Conservation (phyloP, 495 filamentous ascomycete species). For the Poronia punctata region DNA sequence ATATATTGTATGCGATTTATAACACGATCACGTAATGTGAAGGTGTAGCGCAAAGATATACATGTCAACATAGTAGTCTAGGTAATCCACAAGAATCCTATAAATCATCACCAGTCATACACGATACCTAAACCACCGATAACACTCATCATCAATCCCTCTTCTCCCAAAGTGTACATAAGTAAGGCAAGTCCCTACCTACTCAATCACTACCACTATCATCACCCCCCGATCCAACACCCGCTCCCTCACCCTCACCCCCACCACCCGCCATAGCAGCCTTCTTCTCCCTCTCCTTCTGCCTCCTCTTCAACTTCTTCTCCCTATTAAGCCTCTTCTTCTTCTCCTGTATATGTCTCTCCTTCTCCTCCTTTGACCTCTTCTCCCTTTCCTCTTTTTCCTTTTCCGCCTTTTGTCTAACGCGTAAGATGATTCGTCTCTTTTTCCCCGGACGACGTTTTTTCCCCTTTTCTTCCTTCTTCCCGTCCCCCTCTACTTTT, state of each 20-base stretch:
- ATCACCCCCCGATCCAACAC: neutral
- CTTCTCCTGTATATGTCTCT: conserved; percentile 46
- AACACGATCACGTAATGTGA: no score
- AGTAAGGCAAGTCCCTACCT: no score
- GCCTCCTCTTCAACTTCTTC: conserved; percentile 45
- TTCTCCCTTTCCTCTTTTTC: conserved; percentile 27
- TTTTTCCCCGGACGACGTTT: conserved; percentile 50
- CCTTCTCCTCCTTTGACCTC: conserved; percentile 30
- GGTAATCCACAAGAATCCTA: no score
- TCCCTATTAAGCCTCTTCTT: conserved; percentile 46
- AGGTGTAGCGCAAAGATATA: no score
- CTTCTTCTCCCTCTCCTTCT: conserved; percentile 45
- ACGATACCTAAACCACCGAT: no score
- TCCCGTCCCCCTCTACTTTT: conserved; percentile 4
- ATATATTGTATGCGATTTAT: no score
- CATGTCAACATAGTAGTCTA: no score
- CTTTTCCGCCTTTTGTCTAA: conserved; percentile 24
- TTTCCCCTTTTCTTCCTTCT: conserved; percentile 30
- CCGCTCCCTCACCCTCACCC: neutral
- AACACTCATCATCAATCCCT: no score
- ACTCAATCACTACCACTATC: no score
- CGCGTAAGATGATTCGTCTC: conserved; percentile 39
- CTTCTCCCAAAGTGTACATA: no score
- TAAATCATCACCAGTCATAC: no score
- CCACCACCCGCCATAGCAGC: neutral